phyloP scores from a whole-genome alignment of 2,329 filamentous ascomycete genomes.

The Penicillium sp. region DNA sequence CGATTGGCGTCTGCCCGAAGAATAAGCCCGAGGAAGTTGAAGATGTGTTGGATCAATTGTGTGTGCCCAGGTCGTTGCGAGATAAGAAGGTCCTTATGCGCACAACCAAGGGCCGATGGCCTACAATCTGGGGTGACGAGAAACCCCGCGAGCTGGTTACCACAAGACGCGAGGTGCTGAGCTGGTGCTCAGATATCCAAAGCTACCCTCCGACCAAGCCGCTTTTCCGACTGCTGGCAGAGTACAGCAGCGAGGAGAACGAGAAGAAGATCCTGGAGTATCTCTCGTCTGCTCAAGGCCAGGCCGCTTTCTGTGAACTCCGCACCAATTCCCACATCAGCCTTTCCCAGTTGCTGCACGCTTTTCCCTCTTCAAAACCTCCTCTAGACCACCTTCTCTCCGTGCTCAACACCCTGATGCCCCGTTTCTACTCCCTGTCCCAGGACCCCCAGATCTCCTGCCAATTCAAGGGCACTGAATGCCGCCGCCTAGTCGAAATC shows the following conservation, averaged over 20 bases:
- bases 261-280: slow-evolving; percentile 87
- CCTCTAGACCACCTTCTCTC: slow-evolving; percentile 77
- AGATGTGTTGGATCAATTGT: slow-evolving; percentile 73
- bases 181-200: slow-evolving; percentile 92
- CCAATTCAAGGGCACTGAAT: slow-evolving; percentile 61
- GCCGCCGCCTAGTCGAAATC: slow-evolving; percentile 81
- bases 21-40: slow-evolving; percentile 75
- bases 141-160: slow-evolving; percentile 78
- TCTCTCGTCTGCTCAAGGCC: slow-evolving; percentile 82
- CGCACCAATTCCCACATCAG: slow-evolving; percentile 83
- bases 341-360: slow-evolving; percentile 76
- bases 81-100: slow-evolving; percentile 76
- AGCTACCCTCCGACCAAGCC: slow-evolving; percentile 87
- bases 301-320: slow-evolving; percentile 89
- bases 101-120: slow-evolving; percentile 81
- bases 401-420: slow-evolving; percentile 82
- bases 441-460: slow-evolving; percentile 86
- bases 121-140: slow-evolving; percentile 96
- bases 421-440: slow-evolving; percentile 95
- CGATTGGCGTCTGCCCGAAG: slow-evolving; percentile 86
- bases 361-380: slow-evolving; percentile 87
- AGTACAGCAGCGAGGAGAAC: slow-evolving; percentile 70
- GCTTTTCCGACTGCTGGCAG: slow-evolving; percentile 76
- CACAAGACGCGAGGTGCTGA: slow-evolving; percentile 84
- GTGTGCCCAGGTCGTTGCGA: slow-evolving; percentile 73